phyloP scores from a whole-genome alignment of 192 early-diverging fungal species.

The Diversispora eburnea region DNA sequence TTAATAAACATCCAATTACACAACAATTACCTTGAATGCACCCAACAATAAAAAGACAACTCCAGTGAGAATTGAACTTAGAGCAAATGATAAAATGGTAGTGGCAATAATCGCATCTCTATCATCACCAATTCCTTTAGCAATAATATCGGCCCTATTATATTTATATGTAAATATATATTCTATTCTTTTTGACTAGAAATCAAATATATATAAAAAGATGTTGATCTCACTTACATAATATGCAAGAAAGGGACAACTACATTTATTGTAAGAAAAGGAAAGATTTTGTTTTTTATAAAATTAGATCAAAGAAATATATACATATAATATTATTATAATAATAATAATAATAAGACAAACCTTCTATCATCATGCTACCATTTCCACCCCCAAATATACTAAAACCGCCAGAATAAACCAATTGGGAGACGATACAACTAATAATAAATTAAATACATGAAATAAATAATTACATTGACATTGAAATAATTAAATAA shows the following conservation, averaged over 20 bases:
- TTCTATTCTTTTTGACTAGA: neutral
- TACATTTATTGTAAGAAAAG: neutral
- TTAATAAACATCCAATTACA: no score
- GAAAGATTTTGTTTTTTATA: slow-evolving; percentile 2
- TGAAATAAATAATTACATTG: slow-evolving; percentile 20
- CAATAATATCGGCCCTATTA: slow-evolving; percentile 60
- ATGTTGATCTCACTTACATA: slow-evolving; percentile 49
- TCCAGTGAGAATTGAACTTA: slow-evolving; percentile 88
- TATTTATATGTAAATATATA: neutral
- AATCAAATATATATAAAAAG: neutral
- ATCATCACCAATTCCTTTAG: slow-evolving; percentile 43
- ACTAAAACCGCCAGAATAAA: slow-evolving; percentile 79
- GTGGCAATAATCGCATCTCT: slow-evolving; percentile 79
- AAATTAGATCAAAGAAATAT: neutral
- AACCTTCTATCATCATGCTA: slow-evolving; percentile 72
- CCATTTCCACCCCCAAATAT: slow-evolving; percentile 90
- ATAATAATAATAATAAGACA: neutral
- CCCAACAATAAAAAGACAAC: slow-evolving; percentile 82
- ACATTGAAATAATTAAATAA: slow-evolving; percentile 10
- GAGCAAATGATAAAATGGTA: slow-evolving; percentile 81
- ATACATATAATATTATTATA: neutral
- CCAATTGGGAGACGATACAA: slow-evolving; percentile 64
- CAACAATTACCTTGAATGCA: slow-evolving; percentile 64
- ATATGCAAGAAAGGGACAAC: slow-evolving; percentile 89
- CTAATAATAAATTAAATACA: slow-evolving; percentile 28